Evolutionary conservation across 2,329 filamentous ascomycete species (phyloP), one percentile per base, ranked within the genome.

Genomic region (Fusarium virguliforme): DNA sequence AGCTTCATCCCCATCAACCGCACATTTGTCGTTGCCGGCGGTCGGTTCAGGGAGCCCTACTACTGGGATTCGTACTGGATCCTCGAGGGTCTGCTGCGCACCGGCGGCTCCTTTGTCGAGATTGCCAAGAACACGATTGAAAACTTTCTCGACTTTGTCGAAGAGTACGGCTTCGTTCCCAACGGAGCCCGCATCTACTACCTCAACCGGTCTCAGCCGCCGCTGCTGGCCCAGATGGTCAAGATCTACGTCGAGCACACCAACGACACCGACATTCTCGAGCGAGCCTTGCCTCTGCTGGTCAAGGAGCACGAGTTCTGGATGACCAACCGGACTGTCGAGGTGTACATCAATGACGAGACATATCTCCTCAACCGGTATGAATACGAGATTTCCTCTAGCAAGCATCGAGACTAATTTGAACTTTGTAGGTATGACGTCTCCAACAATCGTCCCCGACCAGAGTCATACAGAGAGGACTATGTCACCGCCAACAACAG

Each of bases 1-100:
- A 91, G 89, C 76, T 92, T 90, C 79, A 88, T 92, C 62, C 88
- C 89, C 7, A 77, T 92, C 65, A 91, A 90, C 74, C 87, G 88
- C 63, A 90, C 89, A 4, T 92, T 92, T 74, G 89, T 92, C n/a
- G 86, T 92, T 15, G 90, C 90, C 4, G 90, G 90, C 12, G 90
- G 90, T n/a, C 88, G 90, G 32, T 92, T 92, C 82, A 84, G 90
- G 35, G 90, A 92, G 79, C 86, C 89, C 2, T 92, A 92, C 76
- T 92, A 92, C 78, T 92, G 90, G 90, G 90, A 92, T 77, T 90
- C 88, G 34, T 92, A 87, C 81, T 91, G 89, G 89, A 90, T 92
- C 54, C 73, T 92, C 51, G 87, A 91, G 79, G 90, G 90, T 26
- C 83, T 92, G 26, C 79, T 92, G 35, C 86, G 90, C 51, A 92